Evolutionary conservation across 2,329 filamentous ascomycete species (phyloP).

Genomic region (Orbilia quercus): DNA sequence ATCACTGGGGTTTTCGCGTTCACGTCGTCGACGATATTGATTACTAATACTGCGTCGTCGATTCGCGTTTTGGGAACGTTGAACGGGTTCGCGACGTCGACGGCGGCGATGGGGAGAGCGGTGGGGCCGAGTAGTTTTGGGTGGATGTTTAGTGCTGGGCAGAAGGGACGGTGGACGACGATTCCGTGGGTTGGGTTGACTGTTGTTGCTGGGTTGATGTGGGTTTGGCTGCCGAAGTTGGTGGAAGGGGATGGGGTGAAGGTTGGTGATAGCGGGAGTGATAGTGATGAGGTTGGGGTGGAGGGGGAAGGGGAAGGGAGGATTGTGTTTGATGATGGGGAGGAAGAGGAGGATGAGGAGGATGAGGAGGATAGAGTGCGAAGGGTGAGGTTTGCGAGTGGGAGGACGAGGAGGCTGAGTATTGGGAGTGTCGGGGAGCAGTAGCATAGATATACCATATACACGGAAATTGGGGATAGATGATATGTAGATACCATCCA

Average conservation of each 20-base stretch:
- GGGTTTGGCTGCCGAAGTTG: slow-evolving; percentile 48
- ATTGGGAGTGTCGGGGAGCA: slow-evolving; percentile 39
- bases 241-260: slow-evolving; percentile 25
- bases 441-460: slow-evolving; percentile 7
- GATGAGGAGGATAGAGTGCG: slow-evolving; percentile 17
- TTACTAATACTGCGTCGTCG: slow-evolving; percentile 85
- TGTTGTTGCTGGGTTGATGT: slow-evolving; percentile 26
- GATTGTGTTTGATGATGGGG: slow-evolving; percentile 9
- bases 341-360: slow-evolving; percentile 6
- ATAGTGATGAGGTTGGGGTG: too few species aligned
- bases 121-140: slow-evolving; percentile 74
- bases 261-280: slow-evolving; percentile 18
- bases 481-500: slow-evolving; percentile 16
- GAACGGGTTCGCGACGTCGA: slow-evolving; percentile 88
- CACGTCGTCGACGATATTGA: slow-evolving; percentile 86
- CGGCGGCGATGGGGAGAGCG: slow-evolving; percentile 82
- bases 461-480: not conserved
- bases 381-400: not conserved
- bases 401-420: slow-evolving; percentile 32
- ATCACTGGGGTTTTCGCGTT: slow-evolving; percentile 84
- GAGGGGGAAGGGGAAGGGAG: not conserved
- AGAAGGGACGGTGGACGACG: slow-evolving; percentile 38
- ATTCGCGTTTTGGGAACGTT: slow-evolving; percentile 83
- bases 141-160: slow-evolving; percentile 24
- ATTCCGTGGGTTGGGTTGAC: slow-evolving; percentile 42